Base-by-base conservation (phyloP, 164 flowering plant genomes). In the Liquidambar formosana region DNA sequence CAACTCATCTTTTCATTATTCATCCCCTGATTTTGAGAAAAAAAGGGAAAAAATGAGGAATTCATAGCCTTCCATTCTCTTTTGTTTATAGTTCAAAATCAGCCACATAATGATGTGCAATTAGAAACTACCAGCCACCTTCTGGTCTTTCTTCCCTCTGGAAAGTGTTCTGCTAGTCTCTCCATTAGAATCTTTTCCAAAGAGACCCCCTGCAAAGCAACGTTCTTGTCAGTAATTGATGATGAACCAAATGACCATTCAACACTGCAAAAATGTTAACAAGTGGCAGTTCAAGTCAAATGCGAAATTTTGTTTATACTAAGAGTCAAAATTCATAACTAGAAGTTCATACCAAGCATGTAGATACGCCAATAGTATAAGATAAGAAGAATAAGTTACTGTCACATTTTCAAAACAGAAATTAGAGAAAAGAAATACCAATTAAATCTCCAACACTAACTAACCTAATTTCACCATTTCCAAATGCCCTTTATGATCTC, bases 41-140 rank as follows among this genome's bases (percentile, higher is more conserved):
- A 73, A 70, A 74, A 66, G 23, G 67, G 69, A 77, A 71, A 72
- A 57, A 48, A 67, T 61, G 65, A 70, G 52, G 38, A 49, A 49
- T 60, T 74, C 60, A n/a, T n/a, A 65, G 38, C 38, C 63, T n/a
- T n/a, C n/a, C 47, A 63, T 65, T 44, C 23, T 65, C 66, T 41
- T 61, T 52, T 45, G 58, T 61, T 25, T 49, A 53, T 44, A 57
- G 59, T 65, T 65, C 44, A 59, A 70, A 73, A 69, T 61, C 79
- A 75, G 67, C 52, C 52, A 64, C 71, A 69, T 22, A 63, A 51
- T 46, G 62, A 75, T 61, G 66, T 70, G 75, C 49, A 78, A 72
- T 61, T 63, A 81, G 76, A 80, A 79, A 80, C 72, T 79, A 87
- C 82, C 83, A 77, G 81, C 86, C 81, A 89, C 94, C 97, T 88